A percentile compares a stretch with the other conserved stretches of the same genome.
phyloP scores from a whole-genome alignment of 768 basidiomycete species.

The Rhodosporidiobolus sp. region DNA sequence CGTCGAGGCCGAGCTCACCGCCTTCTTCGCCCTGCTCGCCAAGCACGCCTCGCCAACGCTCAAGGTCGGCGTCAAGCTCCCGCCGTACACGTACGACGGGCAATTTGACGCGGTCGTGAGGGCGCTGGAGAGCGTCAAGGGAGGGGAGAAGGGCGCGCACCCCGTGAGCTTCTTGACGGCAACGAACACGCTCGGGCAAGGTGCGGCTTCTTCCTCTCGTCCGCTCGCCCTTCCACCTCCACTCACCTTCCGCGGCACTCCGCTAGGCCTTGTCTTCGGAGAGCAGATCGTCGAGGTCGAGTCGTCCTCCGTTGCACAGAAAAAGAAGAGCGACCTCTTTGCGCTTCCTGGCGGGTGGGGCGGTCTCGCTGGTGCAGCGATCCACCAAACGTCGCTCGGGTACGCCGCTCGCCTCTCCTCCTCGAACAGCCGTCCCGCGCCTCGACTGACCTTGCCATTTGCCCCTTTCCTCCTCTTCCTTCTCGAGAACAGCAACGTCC shows the following conservation, averaged over 20 bases:
- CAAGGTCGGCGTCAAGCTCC: constrained; percentile 72
- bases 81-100: constrained; percentile 64
- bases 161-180: constrained; percentile 73
- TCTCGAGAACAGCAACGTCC: constrained; percentile 45
- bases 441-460: no score
- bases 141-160: constrained; percentile 42
- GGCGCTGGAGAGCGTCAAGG: constrained; percentile 53
- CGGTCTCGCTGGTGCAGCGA: constrained; percentile 70
- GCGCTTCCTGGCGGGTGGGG: constrained; percentile 67
- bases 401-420: constrained; percentile 54
- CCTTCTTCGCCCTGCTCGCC: constrained; percentile 59
- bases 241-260: neutral
- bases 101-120: constrained; percentile 62
- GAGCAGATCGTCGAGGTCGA: constrained; percentile 54
- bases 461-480: neutral
- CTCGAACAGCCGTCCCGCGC: no score
- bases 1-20: constrained; percentile 44
- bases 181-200: constrained; percentile 74
- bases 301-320: constrained; percentile 22
- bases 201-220: neutral
- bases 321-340: constrained; percentile 47
- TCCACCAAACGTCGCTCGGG: constrained; percentile 74
- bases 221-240: neutral
- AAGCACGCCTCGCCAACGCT: constrained; percentile 56
- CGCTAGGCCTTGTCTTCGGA: constrained; percentile 57